Evolutionary conservation across 2,329 filamentous ascomycete species (phyloP).

Genomic region (Aspergillus sp.): DNA sequence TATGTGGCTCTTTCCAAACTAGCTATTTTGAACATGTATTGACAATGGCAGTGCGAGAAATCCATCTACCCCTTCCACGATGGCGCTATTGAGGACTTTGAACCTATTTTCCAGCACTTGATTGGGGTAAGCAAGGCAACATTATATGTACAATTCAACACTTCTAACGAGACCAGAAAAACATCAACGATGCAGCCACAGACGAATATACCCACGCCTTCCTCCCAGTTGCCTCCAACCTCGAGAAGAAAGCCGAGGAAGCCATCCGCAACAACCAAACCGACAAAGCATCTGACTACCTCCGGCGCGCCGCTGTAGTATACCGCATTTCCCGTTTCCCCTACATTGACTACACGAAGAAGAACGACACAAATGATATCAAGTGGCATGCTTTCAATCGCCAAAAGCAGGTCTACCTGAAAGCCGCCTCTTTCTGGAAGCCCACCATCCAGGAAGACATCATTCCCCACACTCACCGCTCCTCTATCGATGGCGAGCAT

Average conservation of each 20-base stretch:
- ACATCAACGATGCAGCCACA: slow-evolving; percentile 60
- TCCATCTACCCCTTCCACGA: slow-evolving; percentile 71
- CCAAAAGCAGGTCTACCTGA: slow-evolving; percentile 59
- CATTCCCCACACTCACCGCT: slow-evolving; percentile 52
- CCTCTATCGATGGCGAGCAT: slow-evolving; percentile 44
- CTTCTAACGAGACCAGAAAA: slow-evolving; percentile 30
- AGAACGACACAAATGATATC: slow-evolving; percentile 18
- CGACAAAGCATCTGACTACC: slow-evolving; percentile 54
- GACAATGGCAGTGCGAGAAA: slow-evolving; percentile 44
- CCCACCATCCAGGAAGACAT: slow-evolving; percentile 55
- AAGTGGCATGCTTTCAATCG: slow-evolving; percentile 59
- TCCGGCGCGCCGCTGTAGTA: slow-evolving; percentile 65
- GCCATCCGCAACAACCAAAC: slow-evolving; percentile 44
- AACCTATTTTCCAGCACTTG: slow-evolving; percentile 59
- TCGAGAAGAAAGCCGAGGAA: slow-evolving; percentile 49
- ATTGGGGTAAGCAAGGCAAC: slow-evolving; percentile 41
- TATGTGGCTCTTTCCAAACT: slow-evolving; percentile 27
- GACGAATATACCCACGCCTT: slow-evolving; percentile 58
- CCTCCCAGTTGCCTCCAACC: slow-evolving; percentile 53
- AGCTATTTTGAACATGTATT: background rate
- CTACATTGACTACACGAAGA: slow-evolving; percentile 26
- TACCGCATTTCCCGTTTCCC: slow-evolving; percentile 69
- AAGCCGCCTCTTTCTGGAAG: slow-evolving; percentile 49
- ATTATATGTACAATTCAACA: background rate
- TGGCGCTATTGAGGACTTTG: slow-evolving; percentile 60